Conservation (phyloP, 1,284 basidiomycete genomes). For the Schizophyllum amplum region DNA sequence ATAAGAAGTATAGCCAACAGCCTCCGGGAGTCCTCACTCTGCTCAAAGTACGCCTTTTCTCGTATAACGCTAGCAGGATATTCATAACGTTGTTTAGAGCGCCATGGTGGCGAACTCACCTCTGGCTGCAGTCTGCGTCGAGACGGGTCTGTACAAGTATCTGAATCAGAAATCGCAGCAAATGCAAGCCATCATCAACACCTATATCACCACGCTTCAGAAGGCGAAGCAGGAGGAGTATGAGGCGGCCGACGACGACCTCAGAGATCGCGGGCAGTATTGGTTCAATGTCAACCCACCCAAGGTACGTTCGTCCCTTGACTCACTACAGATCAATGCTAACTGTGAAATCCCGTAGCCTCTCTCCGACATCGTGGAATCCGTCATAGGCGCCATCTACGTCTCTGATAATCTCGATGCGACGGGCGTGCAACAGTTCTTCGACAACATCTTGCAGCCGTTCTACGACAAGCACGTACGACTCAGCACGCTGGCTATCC, state of each 20-base stretch:
- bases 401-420: conserved; percentile 64
- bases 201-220: conserved; percentile 45
- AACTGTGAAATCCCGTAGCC: conserved; percentile 29
- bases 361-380: conserved; percentile 71
- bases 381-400: conserved; percentile 66
- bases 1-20: conserved; percentile 48
- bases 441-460: conserved; percentile 56
- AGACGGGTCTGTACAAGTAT: conserved; percentile 53
- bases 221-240: conserved; percentile 39
- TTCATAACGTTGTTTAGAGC: conserved; percentile 33
- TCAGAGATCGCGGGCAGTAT: conserved; percentile 52
- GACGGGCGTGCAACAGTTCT: conserved; percentile 52
- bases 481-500: conserved; percentile 59
- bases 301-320: conserved; percentile 40
- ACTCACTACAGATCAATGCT: not conserved
- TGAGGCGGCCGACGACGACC: conserved; percentile 36
- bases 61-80: not conserved
- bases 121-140: conserved; percentile 65
- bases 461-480: conserved; percentile 70
- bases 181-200: conserved; percentile 40
- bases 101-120: conserved; percentile 77
- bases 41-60: conserved; percentile 48
- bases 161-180: conserved; percentile 48
- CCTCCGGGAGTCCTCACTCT: conserved; percentile 67
- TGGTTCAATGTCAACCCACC: conserved; percentile 71